Base-by-base conservation (phyloP, 805 yeast genomes). In the Yarrowia osloensis region DNA sequence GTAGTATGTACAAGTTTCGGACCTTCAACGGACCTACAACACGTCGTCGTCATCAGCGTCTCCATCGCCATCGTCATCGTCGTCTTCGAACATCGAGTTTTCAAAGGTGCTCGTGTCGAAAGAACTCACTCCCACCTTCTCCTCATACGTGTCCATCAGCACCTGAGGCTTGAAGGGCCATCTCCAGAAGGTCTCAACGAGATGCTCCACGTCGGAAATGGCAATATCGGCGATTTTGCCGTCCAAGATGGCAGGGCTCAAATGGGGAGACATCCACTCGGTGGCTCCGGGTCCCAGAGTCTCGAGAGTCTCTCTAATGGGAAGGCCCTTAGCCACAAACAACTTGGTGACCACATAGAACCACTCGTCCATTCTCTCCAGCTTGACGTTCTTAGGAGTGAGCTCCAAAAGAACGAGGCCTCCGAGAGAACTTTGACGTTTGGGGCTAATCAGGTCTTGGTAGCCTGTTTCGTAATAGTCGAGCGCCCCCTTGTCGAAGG, bases 91-190 rank as follows among this genome's bases (percentile, higher is more conserved):
- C 15, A n/a, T n/a, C n/a, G n/a, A n/a, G n/a, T n/a, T n/a, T n/a
- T 54, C 62, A 17, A 54, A 54, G 15, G 37, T 2, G 13, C 47
- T 3, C 22, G 17, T 37, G 2, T 24, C 33, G 12, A 54, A 26
- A 8, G n/a, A 6, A 3, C 13, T 19, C 12, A 29, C 57, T 4
- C n/a, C n/a, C n/a, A n/a, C n/a, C n/a, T n/a, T n/a, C 24, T 59
- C 65, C 54, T 44, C 54, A 15, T 31, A 61, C 0, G 66, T 44
- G 24, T 61, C 66, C 3, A 44, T 22, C 24, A 61, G 22, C 29
- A 42, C 54, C 28, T 11, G 4, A 13, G 66, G 66, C 44, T 61
- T 61, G 54, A 61, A 61, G 5, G 66, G 66, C 66, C 66, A 61
- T 31, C n/a, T 21, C 66, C 66, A 61, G 31, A 61, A 61, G 2